Conservation (phyloP, 2,329 filamentous ascomycete genomes). For the Lasiodiplodia theobromae region DNA sequence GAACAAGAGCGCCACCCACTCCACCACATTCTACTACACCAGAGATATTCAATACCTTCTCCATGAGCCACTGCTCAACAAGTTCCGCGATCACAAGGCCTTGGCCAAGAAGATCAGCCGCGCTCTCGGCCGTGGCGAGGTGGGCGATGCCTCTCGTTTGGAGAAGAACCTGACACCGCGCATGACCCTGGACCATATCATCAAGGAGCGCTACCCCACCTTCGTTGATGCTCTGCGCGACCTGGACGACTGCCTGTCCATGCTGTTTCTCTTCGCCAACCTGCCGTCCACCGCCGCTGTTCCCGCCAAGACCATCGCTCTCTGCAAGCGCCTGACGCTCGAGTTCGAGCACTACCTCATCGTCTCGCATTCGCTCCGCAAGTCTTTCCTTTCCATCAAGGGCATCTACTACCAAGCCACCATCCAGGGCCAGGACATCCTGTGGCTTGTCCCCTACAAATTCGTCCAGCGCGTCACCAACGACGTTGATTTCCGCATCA, state of each 20-base stretch:
- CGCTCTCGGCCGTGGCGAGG: conserved; percentile 89
- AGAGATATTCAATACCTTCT: conserved; percentile 99
- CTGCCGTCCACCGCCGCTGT: conserved; percentile 89
- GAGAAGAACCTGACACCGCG: conserved; percentile 91
- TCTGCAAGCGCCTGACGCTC: conserved; percentile 89
- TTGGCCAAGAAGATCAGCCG: conserved; percentile 97
- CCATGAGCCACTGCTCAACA: conserved; percentile 90
- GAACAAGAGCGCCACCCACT: conserved; percentile 85
- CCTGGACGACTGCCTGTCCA: conserved; percentile 93
- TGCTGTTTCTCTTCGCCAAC: conserved; percentile 97
- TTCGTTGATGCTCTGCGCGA: conserved; percentile 94
- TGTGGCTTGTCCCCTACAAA: conserved; percentile 97
- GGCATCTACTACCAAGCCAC: conserved; percentile 99
- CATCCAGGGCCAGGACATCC: conserved; percentile 93
- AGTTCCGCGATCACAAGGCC: conserved; percentile 96
- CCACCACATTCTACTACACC: conserved; percentile 89
- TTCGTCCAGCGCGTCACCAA: conserved; percentile 95
- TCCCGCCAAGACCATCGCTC: conserved; percentile 92
- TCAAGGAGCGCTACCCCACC: conserved; percentile 97
- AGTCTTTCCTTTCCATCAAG: conserved; percentile 98
- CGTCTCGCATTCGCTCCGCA: conserved; percentile 85
- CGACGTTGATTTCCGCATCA: conserved; percentile 97
- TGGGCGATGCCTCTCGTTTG: conserved; percentile 83
- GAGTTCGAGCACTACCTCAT: conserved; percentile 99
- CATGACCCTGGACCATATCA: conserved; percentile 93